Percentiles rank a stretch among this genome's conserved stretches.
Evolutionary conservation across 1,284 basidiomycete species (phyloP).

Genomic region (Paramarasmius palmivorus): DNA sequence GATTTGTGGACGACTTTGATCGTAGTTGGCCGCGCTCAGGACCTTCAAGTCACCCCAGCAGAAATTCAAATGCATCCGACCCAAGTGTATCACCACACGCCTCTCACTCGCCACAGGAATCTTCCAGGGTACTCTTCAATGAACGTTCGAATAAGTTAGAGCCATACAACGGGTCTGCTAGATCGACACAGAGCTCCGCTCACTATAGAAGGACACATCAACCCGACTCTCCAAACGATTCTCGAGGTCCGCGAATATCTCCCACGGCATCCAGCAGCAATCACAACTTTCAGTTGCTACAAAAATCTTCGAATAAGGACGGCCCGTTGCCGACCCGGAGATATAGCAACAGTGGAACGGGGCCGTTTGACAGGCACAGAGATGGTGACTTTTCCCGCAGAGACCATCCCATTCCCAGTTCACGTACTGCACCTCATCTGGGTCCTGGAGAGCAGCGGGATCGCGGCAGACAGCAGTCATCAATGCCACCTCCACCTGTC

Average conservation of each 20-base stretch:
- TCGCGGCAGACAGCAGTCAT: slow-evolving; percentile 38
- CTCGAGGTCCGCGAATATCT: slow-evolving; percentile 44
- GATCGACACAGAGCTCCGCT: slow-evolving; percentile 33
- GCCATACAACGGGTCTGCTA: slow-evolving; percentile 56
- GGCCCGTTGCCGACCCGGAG: slow-evolving; percentile 28
- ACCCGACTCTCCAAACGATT: slow-evolving; percentile 50
- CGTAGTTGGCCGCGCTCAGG: slow-evolving; percentile 84
- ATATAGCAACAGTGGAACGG: slow-evolving; percentile 26
- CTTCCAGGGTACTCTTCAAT: slow-evolving; percentile 81
- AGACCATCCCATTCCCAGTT: slow-evolving; percentile 34
- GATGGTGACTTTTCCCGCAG: slow-evolving; percentile 14
- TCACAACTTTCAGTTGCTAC: slow-evolving; percentile 48
- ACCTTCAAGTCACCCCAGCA: slow-evolving; percentile 39
- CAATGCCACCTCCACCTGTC: slow-evolving; percentile 50
- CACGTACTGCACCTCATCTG: slow-evolving; percentile 19
- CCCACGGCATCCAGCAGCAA: slow-evolving; percentile 36
- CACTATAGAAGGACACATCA: slow-evolving; percentile 42
- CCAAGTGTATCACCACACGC: slow-evolving; percentile 20
- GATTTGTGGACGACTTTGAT: slow-evolving; percentile 89
- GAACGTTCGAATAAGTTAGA: slow-evolving; percentile 86
- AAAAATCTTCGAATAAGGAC: slow-evolving; percentile 40
- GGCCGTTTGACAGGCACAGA: slow-evolving; percentile 3
- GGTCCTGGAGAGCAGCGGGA: slow-evolving; percentile 19
- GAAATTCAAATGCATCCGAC: slow-evolving; percentile 38
- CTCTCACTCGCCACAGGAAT: slow-evolving; percentile 49